Evolutionary conservation across 495 filamentous ascomycete genomes (phyloP).

Genomic region (Xylaria sp.): DNA sequence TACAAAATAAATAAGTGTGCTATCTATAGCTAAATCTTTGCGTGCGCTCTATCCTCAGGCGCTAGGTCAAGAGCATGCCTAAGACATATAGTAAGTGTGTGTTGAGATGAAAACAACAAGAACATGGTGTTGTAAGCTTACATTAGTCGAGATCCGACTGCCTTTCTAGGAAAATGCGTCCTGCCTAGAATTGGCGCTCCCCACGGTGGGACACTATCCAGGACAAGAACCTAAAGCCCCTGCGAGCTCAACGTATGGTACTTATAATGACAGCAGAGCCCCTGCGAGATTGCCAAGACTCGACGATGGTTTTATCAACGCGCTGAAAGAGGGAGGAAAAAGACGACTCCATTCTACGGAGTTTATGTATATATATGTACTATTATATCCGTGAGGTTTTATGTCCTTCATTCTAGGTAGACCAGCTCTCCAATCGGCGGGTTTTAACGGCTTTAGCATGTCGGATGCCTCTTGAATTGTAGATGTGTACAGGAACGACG

Average conservation of each 20-base stretch:
- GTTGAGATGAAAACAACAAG: neutral
- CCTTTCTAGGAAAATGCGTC: neutral
- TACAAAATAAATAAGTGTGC: neutral
- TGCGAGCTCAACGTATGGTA: neutral
- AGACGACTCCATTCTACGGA: neutral
- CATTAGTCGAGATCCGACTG: neutral
- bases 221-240: neutral
- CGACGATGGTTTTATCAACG: neutral
- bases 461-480: neutral
- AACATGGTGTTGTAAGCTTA: conserved; percentile 3
- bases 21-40: neutral
- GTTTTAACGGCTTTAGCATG: neutral
- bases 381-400: neutral
- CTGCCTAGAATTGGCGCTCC: neutral
- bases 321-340: neutral
- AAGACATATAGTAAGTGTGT: too few species aligned
- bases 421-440: neutral
- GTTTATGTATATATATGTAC: too few species aligned
- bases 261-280: neutral
- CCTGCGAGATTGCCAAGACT: conserved; percentile 6
- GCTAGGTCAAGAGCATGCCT: neutral
- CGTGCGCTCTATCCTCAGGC: neutral
- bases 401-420: neutral
- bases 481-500: neutral
- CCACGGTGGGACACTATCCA: neutral